Evolutionary conservation across 2,329 filamentous ascomycete species (phyloP), one percentile per base, ranked within the genome.

Genomic region (Venturia oleaginea): DNA sequence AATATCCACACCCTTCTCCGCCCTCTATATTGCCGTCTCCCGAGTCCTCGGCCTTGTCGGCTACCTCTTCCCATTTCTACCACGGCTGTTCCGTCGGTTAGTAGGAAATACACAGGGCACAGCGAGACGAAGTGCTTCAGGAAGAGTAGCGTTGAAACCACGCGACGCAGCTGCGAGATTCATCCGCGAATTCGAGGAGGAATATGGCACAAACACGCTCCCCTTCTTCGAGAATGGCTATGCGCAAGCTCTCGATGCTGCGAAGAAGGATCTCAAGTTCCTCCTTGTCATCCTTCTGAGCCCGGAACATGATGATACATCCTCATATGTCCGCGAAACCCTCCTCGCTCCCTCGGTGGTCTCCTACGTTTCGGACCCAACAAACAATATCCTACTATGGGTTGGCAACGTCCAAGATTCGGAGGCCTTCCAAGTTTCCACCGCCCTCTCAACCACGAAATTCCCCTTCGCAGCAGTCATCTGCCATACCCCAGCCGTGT

Each of bases 301-400:
- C 0, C 91, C 92, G 0, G 94, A 97, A 75, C 93, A 99, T 75
- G 94, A 99, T 72, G 92, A 97, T 70, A 97, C 90, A 0, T 83
- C 86, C 27, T 81, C 83, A 0, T 99, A 96, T 77, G 85, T 92
- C 66, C 85, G 85, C 48, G 88, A 96, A 32, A 97, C 92, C 0
- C 82, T 99, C 0, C 83, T 97, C 8, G 83, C 88, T 1, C 83
- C 85, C 0, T 87, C 92, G 54, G 86, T 97, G 3, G 81, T 87
- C 13, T 78, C 81, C 6, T 96, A 91, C 71, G 75, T 97, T 69
- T 87, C 86, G 68, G 84, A 93, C 66, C 84, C 89, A 0, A 76
- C 81, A 40, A 92, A 92, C 75, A 89, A 93, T 72, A 84, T 97
- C 37, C 80, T 97, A 42, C 76, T 99, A 2, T 99, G 94, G 94